These are phyloP conservation scores for Emydomyces testavorans DNA, from an alignment of 2,329 filamentous ascomycete species.

Conservation along the genomic window DNA sequence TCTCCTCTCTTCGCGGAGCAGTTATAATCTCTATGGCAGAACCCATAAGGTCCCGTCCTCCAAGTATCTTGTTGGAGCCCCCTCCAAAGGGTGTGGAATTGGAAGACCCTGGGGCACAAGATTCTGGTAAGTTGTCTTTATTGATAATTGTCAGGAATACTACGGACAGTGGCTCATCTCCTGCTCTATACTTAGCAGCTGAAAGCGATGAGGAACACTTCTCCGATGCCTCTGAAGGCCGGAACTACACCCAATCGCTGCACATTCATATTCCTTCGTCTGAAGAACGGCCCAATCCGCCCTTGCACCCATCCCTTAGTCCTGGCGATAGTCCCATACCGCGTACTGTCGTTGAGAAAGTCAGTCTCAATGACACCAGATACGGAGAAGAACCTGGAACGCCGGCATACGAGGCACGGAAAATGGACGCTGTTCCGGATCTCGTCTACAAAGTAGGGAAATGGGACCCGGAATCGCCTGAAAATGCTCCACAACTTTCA, in stretches of 20 bases:
- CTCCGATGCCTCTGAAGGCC: constrained; percentile 53
- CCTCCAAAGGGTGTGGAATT: constrained; percentile 45
- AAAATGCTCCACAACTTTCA: neutral
- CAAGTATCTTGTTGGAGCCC: constrained; percentile 39
- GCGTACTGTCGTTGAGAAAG: constrained; percentile 50
- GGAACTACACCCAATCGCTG: constrained; percentile 38
- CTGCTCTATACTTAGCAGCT: constrained; percentile 31
- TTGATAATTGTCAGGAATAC: neutral
- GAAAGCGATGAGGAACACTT: constrained; percentile 52
- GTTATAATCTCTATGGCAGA: constrained; percentile 28
- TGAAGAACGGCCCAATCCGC: constrained; percentile 42
- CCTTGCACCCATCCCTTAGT: constrained; percentile 37
- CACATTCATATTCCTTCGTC: constrained; percentile 51
- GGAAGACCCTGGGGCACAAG: constrained; percentile 46
- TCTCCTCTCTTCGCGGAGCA: too few species aligned
- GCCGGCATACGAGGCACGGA: constrained; percentile 44
- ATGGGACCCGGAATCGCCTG: neutral
- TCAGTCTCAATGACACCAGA: constrained; percentile 45
- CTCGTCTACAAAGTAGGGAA: constrained; percentile 39
- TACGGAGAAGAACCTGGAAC: constrained; percentile 54
- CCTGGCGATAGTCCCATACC: constrained; percentile 46
- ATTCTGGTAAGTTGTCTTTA: constrained; percentile 36
- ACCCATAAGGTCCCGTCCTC: constrained; percentile 24
- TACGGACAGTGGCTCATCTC: constrained; percentile 2
- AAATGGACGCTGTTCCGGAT: constrained; percentile 50